These are phyloP conservation scores for Amylocystis lapponica DNA, from an alignment of 768 basidiomycete genomes.

Conservation along the genomic window DNA sequence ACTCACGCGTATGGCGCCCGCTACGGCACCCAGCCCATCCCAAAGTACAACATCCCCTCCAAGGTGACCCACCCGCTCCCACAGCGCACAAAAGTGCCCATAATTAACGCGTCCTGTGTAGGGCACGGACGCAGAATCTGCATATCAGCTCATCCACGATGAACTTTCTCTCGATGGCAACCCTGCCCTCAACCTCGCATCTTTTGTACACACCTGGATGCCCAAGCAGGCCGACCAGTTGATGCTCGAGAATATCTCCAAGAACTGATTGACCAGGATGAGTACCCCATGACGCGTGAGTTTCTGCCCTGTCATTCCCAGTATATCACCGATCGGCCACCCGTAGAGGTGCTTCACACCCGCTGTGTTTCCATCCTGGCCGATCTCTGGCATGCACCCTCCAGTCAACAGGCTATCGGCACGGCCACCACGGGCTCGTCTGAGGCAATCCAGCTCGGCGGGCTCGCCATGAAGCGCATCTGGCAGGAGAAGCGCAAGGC, in stretches of 20 bases:
- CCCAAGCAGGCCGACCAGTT: slow-evolving; percentile 44
- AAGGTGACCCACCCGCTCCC: slow-evolving; percentile 33
- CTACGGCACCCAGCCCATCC: slow-evolving; percentile 57
- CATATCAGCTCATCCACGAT: slow-evolving; percentile 61
- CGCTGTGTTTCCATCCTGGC: slow-evolving; percentile 52
- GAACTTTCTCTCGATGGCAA: slow-evolving; percentile 50
- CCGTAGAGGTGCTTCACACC: slow-evolving; percentile 39
- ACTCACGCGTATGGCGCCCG: slow-evolving; percentile 51
- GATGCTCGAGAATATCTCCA: slow-evolving; percentile 57
- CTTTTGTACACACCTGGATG: slow-evolving; percentile 69
- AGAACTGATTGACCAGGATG: slow-evolving; percentile 68
- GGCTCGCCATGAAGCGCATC: slow-evolving; percentile 62
- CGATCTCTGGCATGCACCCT: slow-evolving; percentile 61
- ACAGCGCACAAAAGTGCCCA: too few species aligned
- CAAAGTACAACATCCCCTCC: slow-evolving; percentile 59
- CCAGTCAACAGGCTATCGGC: slow-evolving; percentile 48
- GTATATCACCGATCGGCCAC: slow-evolving; percentile 3
- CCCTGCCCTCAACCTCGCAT: slow-evolving; percentile 56
- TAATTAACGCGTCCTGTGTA: slow-evolving; percentile 15
- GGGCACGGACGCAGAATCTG: slow-evolving; percentile 47
- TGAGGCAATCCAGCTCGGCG: slow-evolving; percentile 69
- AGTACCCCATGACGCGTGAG: slow-evolving; percentile 54
- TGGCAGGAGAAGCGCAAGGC: slow-evolving; percentile 67
- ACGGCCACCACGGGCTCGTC: slow-evolving; percentile 67
- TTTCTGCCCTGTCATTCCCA: slow-evolving; percentile 2